These are phyloP conservation scores for Monilinia aucupariae DNA, from an alignment of 2,329 filamentous ascomycete species.

Conservation along the genomic window DNA sequence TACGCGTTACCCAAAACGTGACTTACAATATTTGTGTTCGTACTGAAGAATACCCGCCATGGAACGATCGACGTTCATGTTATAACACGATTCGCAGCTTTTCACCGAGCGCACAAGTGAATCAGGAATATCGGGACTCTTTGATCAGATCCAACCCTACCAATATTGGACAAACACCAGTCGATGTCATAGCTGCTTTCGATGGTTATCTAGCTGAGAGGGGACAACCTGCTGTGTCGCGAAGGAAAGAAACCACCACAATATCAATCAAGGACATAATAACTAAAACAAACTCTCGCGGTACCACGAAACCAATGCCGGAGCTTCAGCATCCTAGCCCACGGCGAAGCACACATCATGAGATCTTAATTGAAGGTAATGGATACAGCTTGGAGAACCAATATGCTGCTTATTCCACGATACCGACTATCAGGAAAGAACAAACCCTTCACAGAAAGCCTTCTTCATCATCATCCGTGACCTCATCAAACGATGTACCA, in stretches of 20 bases:
- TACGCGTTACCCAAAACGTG: constrained; percentile 50
- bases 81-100: constrained; percentile 19
- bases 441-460: not conserved
- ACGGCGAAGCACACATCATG: constrained; percentile 39
- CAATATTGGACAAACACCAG: constrained; percentile 1
- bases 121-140: constrained; percentile 17
- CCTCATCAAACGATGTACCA: constrained; percentile 4
- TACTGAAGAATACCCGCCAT: constrained; percentile 29
- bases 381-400: constrained; percentile 41
- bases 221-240: constrained; percentile 22
- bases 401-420: not conserved
- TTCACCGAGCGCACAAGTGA: constrained; percentile 24
- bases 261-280: constrained; percentile 28
- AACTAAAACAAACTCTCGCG: constrained; percentile 34
- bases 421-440: not conserved
- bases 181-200: constrained; percentile 48
- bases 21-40: constrained; percentile 46
- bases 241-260: constrained; percentile 20
- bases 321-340: constrained; percentile 29
- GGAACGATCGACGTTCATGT: constrained; percentile 25
- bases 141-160: not conserved
- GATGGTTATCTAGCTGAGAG: constrained; percentile 44
- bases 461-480: not conserved
- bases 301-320: constrained; percentile 27
- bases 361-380: constrained; percentile 50